Evolutionary conservation across 345 rosid genomes (phyloP), one percentile per base, ranked within the genome.

Genomic region (Eucalyptus regnans): DNA sequence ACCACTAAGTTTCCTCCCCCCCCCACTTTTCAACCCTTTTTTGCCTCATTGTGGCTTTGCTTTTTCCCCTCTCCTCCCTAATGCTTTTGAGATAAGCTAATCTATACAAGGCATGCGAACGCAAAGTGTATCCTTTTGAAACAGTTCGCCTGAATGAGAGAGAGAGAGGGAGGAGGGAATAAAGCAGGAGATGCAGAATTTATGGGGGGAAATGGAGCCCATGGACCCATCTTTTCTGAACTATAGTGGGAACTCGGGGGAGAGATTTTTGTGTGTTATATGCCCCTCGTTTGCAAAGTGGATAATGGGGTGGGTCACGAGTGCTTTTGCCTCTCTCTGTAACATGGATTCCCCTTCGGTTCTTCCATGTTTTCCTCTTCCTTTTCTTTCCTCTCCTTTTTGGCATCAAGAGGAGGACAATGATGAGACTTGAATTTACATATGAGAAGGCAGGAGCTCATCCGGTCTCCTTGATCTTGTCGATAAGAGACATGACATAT

Each of bases 41-140:
- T 52, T 5, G 62, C 64, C 48, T 52, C 25, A 37, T 7, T 71
- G 83, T 71, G 43, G 46, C 46, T 86, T 86, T 88, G 88, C 87
- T 60, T 29, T 91, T 18, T 56, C 56, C 71, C 56, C 20, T 27
- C 27, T 31, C 23, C 49, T 37, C n/a, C 17, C 49, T 83, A 33
- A 33, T 50, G 86, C 90, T 89, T 87, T 80, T 16, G 86, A 80
- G 90, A 90, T 90, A 87, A 87, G 86, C 29, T 56, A 87, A 79
- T 88, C 71, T 84, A 85, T 43, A 41, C 12, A 33, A 48, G 54
- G 46, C 81, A 71, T 86, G 87, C 87, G 22, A 86, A 50, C 52
- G 62, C 64, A 50, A 58, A 86, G 62, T 20, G 23, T 18, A 8
- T 68, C 17, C 17, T 18, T 50, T 18, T 52, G 87, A 87, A 64